Percentiles rank a stretch among this genome's conserved stretches.
Evolutionary conservation across 257 asterid species (phyloP).

Genomic region (Lantana camara): DNA sequence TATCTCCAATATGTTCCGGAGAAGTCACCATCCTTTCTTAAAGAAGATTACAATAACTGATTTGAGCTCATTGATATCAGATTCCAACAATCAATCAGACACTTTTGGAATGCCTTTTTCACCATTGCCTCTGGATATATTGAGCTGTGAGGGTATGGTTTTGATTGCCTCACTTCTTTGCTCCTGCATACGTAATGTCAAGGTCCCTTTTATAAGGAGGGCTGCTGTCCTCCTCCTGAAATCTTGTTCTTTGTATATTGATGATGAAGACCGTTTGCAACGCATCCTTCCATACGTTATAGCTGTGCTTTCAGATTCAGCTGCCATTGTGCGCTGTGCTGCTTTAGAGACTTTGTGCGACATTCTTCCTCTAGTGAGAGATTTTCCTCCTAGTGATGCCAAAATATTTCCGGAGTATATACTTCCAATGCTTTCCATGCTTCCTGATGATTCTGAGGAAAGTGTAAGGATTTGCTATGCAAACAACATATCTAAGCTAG

Average conservation of each 20-base stretch:
- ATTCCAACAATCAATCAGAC: constrained; percentile 87
- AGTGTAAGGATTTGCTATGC: constrained; percentile 98
- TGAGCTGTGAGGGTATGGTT: constrained; percentile 99
- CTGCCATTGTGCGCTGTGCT: constrained; percentile 98
- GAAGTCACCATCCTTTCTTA: constrained; percentile 85
- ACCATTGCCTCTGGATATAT: constrained; percentile 81
- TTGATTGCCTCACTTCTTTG: constrained; percentile 94
- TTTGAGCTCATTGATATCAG: constrained; percentile 63
- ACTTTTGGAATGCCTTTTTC: constrained; percentile 90
- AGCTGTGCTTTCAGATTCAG: constrained; percentile 93
- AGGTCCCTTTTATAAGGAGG: constrained; percentile 91
- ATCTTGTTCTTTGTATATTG: constrained; percentile 89
- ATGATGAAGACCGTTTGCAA: constrained; percentile 94
- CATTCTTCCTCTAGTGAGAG: constrained; percentile 94
- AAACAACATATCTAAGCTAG: constrained; percentile 91
- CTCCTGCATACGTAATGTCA: constrained; percentile 93
- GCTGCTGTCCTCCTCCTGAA: constrained; percentile 90
- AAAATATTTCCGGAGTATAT: constrained; percentile 97
- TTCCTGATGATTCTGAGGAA: constrained; percentile 99
- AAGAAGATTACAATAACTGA: constrained; percentile 73
- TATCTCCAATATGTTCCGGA: constrained; percentile 63
- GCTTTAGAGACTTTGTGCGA: constrained; percentile 94
- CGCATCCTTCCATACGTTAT: constrained; percentile 96
- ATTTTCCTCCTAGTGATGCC: constrained; percentile 99
- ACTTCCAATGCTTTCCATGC: constrained; percentile 98